Conservation (phyloP, 192 early-diverging fungal genomes). For the Dispira parvispora region DNA sequence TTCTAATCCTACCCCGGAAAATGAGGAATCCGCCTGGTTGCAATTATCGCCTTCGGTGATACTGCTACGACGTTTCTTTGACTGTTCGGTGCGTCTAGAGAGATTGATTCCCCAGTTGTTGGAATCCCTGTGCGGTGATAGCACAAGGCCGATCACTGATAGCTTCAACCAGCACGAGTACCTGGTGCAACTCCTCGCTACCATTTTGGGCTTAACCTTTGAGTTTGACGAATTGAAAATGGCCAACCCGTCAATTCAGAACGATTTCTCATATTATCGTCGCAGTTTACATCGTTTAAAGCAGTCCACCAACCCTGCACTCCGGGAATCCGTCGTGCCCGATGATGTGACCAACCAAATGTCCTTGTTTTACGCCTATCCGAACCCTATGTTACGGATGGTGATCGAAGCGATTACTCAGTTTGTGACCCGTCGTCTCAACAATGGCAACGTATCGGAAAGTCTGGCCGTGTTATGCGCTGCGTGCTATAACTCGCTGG, state of each 20-base stretch:
- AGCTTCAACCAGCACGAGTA: constrained; percentile 38
- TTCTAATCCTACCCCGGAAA: constrained; percentile 57
- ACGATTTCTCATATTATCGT: constrained; percentile 96
- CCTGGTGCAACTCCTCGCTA: constrained; percentile 61
- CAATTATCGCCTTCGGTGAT: constrained; percentile 63
- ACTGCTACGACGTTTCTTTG: constrained; percentile 66
- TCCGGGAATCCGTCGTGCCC: constrained; percentile 44
- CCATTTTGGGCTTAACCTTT: constrained; percentile 74
- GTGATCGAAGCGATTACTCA: constrained; percentile 66
- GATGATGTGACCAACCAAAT: constrained; percentile 86
- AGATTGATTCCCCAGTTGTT: constrained; percentile 41
- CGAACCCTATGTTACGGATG: constrained; percentile 79
- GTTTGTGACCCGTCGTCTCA: constrained; percentile 46
- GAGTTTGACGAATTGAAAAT: constrained; percentile 91
- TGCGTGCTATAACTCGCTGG: constrained; percentile 63
- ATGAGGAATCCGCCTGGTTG: constrained; percentile 80
- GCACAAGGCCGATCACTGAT: constrained; percentile 21
- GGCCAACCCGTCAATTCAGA: constrained; percentile 72
- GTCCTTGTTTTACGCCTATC: constrained; percentile 93
- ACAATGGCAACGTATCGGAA: constrained; percentile 48
- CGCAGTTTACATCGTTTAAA: constrained; percentile 69
- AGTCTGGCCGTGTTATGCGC: constrained; percentile 57
- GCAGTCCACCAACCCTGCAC: constrained; percentile 32
- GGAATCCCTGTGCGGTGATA: constrained; percentile 45
- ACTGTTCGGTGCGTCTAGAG: constrained; percentile 50